phyloP scores from a whole-genome alignment of 257 asterid species.

The Gynochthodes officinalis region DNA sequence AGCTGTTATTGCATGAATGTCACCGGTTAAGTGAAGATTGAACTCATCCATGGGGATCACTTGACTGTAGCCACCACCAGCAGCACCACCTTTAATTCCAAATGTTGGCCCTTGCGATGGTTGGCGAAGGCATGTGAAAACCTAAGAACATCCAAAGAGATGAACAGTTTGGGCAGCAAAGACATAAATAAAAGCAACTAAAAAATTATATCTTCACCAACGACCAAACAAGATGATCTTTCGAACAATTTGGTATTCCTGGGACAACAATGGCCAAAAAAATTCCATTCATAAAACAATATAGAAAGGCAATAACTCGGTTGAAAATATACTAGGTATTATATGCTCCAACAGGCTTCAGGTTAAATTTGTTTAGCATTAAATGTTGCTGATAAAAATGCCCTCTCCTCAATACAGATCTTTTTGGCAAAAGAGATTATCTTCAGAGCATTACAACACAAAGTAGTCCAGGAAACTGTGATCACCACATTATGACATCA shows the following conservation, averaged over 20 bases:
- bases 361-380: background rate
- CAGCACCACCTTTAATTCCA: constrained; percentile 99
- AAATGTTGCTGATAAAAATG: too few species aligned
- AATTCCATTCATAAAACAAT: background rate
- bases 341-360: background rate
- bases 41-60: constrained; percentile 99
- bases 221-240: background rate
- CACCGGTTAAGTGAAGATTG: constrained; percentile 96
- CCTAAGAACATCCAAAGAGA: constrained; percentile 42
- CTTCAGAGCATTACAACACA: background rate
- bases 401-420: background rate
- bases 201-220: background rate
- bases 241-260: too few species aligned
- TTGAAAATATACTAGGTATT: too few species aligned
- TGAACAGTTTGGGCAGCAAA: background rate
- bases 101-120: constrained; percentile 99
- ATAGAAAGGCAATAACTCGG: background rate
- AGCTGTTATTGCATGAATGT: constrained; percentile 97
- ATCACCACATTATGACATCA: background rate
- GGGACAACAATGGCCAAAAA: background rate
- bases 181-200: background rate
- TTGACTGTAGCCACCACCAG: constrained; percentile 99
- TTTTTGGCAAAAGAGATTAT: background rate
- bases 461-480: too few species aligned
- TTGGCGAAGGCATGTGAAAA: constrained; percentile 85